A percentile compares a stretch with the other conserved stretches of the same genome.
Evolutionary conservation across 257 asterid species (phyloP).

Genomic region (Penstemon davidsonii): DNA sequence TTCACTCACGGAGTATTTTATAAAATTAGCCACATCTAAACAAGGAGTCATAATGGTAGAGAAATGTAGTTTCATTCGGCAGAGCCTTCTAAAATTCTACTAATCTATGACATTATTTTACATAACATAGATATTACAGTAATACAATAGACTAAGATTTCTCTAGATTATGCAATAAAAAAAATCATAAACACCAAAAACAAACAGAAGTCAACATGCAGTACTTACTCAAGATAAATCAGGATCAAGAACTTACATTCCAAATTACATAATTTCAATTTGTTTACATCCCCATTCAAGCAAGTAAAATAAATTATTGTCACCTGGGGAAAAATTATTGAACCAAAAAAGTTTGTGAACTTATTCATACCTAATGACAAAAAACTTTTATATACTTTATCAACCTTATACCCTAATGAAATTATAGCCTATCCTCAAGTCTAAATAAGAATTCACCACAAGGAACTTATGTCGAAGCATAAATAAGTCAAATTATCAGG

Average conservation of each 20-base stretch:
- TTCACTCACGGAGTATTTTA: not conserved
- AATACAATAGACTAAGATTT: not conserved
- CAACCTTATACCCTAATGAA: not conserved
- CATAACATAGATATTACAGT: not conserved
- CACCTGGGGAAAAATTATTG: constrained; percentile 3
- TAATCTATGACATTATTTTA: not conserved
- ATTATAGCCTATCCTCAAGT: constrained; percentile 7
- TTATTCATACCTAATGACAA: constrained; percentile 5
- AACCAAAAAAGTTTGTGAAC: constrained; percentile 6
- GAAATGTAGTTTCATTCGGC: constrained; percentile 22
- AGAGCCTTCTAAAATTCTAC: not conserved
- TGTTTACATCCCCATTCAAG: constrained; percentile 6
- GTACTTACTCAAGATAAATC: not conserved
- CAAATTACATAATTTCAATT: not conserved
- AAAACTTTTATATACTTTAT: constrained; percentile 6
- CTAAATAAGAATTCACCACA: constrained; percentile 18
- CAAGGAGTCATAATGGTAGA: constrained; percentile 10
- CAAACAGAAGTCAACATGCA: constrained; percentile 6
- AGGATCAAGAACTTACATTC: constrained; percentile 19
- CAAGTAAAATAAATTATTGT: not conserved
- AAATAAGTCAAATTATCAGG: not conserved
- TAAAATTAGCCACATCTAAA: constrained; percentile 20
- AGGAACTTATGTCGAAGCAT: constrained; percentile 20
- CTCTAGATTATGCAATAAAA: constrained; percentile 14
- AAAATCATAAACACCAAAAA: constrained; percentile 6